Conservation (phyloP, 2,329 filamentous ascomycete species). For the Beauveria varroae region DNA sequence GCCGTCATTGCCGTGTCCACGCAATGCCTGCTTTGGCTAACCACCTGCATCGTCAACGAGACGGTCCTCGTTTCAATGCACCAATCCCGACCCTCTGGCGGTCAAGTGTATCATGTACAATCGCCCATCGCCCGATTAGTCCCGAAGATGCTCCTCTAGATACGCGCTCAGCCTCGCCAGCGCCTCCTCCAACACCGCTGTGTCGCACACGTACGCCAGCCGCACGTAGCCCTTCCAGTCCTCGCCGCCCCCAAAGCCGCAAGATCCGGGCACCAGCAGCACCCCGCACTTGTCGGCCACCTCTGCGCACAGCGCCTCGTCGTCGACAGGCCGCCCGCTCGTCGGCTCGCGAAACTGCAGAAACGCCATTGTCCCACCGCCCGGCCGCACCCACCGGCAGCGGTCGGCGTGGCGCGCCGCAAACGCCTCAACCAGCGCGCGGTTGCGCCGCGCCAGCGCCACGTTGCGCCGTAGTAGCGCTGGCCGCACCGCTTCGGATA, state of each 20-base stretch:
- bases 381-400: conserved; percentile 65
- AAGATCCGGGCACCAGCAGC: conserved; percentile 65
- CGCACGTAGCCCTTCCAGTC: conserved; percentile 71
- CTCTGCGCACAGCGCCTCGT: conserved; percentile 62
- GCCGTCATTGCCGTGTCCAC: conserved; percentile 3
- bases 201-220: conserved; percentile 68
- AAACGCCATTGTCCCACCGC: conserved; percentile 74
- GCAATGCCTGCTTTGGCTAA: not conserved
- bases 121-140: not conserved
- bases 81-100: not conserved
- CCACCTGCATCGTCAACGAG: not conserved
- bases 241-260: conserved; percentile 59
- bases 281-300: conserved; percentile 63
- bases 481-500: conserved; percentile 41
- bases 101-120: too few species aligned
- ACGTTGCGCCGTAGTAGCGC: conserved; percentile 28
- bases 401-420: conserved; percentile 55
- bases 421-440: conserved; percentile 59
- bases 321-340: conserved; percentile 56
- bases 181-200: conserved; percentile 58
- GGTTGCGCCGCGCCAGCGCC: conserved; percentile 60
- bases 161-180: conserved; percentile 43
- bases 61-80: not conserved
- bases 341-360: conserved; percentile 53
- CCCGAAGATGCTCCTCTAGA: conserved; percentile 18